Base-by-base conservation (phyloP, 192 early-diverging fungal genomes). In the Linnemannia exigua region DNA sequence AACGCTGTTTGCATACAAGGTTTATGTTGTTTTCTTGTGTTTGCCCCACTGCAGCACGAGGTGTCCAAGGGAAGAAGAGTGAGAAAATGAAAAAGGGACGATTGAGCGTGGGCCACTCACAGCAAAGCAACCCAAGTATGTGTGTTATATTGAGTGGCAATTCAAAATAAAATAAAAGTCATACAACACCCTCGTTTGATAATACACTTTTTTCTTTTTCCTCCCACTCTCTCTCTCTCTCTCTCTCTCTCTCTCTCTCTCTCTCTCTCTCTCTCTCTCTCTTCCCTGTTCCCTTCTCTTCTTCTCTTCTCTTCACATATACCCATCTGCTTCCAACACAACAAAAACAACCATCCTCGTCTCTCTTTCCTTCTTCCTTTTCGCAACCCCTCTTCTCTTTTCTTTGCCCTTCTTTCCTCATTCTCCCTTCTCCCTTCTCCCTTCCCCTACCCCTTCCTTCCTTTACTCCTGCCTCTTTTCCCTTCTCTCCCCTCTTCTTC, bases 1-100 rank as follows among this genome's bases (percentile, higher is more conserved):
- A 70, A 70, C 58, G 68, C 68, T 36, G 22, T 41, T 37, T 70
- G 68, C 36, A 70, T 70, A 17, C 37, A 70, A 36, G n/a, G 68
- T 41, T 41, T 19, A 0, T 41, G 68, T 41, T 41, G 20, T 31
- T 63, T 63, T 58, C n/a, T 61, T 28, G 58, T 33, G 28, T 33
- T 11, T 31, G 12, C 12, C 22, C 28, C 0, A 50, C 41, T 63
- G 28, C 58, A 63, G 31, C 58, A 63, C 58, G 58, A 61, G 58
- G 58, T 8, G n/a, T 61, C 25, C 51, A 54, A n/a, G 51, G 9
- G 16, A 50, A 50, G n/a, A 9, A 54, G 8, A n/a, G 25, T 25
- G 22, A n/a, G n/a, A n/a, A 8, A 54, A 54, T 54, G 51, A n/a
- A 7, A 41, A 36, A 41, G 67, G 16, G 68, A 36, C 38, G 33